A percentile compares a stretch with the other conserved stretches of the same genome.
Evolutionary conservation across 805 yeast genomes (phyloP).

Genomic region (Dipodascopsis uninucleata): DNA sequence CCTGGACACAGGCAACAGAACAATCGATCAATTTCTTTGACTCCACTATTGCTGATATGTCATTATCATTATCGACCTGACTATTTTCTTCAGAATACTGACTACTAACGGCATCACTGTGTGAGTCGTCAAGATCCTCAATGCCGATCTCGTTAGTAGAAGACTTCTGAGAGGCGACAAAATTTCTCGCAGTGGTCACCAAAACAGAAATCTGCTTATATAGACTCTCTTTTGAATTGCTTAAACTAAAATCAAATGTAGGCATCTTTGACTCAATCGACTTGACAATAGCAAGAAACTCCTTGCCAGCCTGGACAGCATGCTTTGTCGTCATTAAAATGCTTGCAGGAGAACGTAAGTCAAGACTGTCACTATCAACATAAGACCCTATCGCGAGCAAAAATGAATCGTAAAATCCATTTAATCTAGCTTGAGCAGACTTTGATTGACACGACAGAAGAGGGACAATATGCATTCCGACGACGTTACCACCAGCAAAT

Average conservation of each 20-base stretch:
- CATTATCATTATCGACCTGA: no score
- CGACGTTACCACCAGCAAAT: no score
- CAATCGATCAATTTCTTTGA: slow-evolving; percentile 15
- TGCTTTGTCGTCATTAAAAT: slow-evolving; percentile 38
- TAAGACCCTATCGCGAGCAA: slow-evolving; percentile 37
- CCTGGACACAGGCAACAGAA: slow-evolving; percentile 36
- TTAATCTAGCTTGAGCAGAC: slow-evolving; percentile 35
- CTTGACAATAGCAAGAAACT: slow-evolving; percentile 39
- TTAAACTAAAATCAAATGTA: slow-evolving; percentile 34
- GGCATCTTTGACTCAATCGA: slow-evolving; percentile 30
- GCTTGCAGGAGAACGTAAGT: slow-evolving; percentile 20
- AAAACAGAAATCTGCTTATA: slow-evolving; percentile 36
- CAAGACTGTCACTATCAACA: slow-evolving; percentile 31
- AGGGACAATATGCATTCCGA: no score
- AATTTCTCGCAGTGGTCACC: slow-evolving; percentile 39
- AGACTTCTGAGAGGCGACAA: slow-evolving; percentile 32
- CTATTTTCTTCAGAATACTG: no score
- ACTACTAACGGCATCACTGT: slow-evolving; percentile 1
- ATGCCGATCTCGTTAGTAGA: no score
- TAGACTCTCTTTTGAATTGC: slow-evolving; percentile 35
- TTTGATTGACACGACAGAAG: slow-evolving; percentile 15
- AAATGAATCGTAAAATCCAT: slow-evolving; percentile 37
- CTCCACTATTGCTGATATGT: no score
- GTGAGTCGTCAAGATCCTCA: slow-evolving; percentile 1
- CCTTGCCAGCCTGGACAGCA: slow-evolving; percentile 41